A percentile compares a stretch with the other conserved stretches of the same genome.
These are phyloP conservation scores for Sarocladium kiliense DNA, from an alignment of 2,329 filamentous ascomycete species.

Conservation along the genomic window DNA sequence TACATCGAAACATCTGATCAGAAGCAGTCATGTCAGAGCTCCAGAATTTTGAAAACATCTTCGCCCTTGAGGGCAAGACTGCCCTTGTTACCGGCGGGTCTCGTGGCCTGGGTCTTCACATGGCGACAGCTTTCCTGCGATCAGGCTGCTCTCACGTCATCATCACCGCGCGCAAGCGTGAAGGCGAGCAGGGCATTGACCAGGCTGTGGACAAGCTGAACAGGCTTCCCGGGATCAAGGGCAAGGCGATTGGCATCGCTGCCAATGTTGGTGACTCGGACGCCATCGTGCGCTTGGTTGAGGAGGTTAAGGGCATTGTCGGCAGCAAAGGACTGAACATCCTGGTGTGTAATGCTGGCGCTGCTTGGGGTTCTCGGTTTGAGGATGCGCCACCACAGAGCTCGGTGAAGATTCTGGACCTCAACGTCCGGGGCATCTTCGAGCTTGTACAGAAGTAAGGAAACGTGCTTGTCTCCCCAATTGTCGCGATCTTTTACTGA, in stretches of 20 bases:
- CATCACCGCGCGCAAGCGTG: slow-evolving; percentile 66
- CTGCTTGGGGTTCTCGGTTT: slow-evolving; percentile 64
- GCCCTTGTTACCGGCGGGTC: slow-evolving; percentile 46
- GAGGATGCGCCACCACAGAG: slow-evolving; percentile 55
- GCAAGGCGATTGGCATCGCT: slow-evolving; percentile 57
- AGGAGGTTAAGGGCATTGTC: slow-evolving; percentile 49
- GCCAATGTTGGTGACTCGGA: slow-evolving; percentile 58
- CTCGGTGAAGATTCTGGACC: slow-evolving; percentile 63
- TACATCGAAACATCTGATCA: not conserved
- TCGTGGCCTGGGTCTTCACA: slow-evolving; percentile 51
- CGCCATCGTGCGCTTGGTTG: slow-evolving; percentile 57
- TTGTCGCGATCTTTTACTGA: no score
- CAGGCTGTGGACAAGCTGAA: slow-evolving; percentile 63
- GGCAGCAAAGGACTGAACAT: slow-evolving; percentile 57
- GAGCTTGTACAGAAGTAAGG: slow-evolving; percentile 57
- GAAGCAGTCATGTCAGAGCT: slow-evolving; percentile 22
- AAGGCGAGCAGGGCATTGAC: slow-evolving; percentile 48
- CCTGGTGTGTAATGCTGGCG: slow-evolving; percentile 66
- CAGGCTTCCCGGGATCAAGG: slow-evolving; percentile 51
- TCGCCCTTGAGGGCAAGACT: slow-evolving; percentile 31
- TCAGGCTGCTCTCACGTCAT: slow-evolving; percentile 67
- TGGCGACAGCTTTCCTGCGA: slow-evolving; percentile 61
- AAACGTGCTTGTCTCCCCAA: no score
- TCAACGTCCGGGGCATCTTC: slow-evolving; percentile 69
- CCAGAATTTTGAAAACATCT: slow-evolving; percentile 21